Base-by-base conservation (phyloP, 371 early-diverging fungal species). In the Mortierella sp. region DNA sequence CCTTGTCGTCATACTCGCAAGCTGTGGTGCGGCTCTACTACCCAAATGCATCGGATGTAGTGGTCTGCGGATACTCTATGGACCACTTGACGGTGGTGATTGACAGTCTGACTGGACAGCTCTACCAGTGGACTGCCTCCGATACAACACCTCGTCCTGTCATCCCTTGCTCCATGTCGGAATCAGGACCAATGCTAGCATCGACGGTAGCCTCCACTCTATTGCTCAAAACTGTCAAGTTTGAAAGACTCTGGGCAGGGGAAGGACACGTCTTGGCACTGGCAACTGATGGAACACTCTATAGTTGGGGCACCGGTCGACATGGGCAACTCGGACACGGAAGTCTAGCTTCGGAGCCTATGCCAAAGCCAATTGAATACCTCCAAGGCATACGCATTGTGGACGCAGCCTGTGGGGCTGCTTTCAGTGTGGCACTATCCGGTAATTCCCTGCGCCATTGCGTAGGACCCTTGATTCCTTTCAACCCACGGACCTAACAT, bases 251-350 rank as follows among this genome's bases (percentile, higher is more conserved):
- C 2, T 76, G 77, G 77, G 65, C 77, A 3, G 77, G 77, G 10
- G 77, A 76, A 31, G 63, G 63, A 1, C 79, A 78, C 31, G 40
- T 78, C 7, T 25, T 78, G 8, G 67, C 78, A 6, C 39, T 78
- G 3, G 58, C 55, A 3, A 3, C 16, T 6, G 50, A 67, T 40
- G 68, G 73, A 5, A 50, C 54, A 8, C 48, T 78, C 13, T 72
- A 67, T 37, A 72, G 73, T 31, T 78, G 79, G 79, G 79, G 79
- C 2, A 63, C 73, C 14, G 66, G 68, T 0, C 54, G 79, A 46
- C 53, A 72, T 64, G 73, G 79, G 6, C 79, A 78, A 43, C 64
- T 78, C 13, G 79, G 79, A 8, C 68, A 78, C 45, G 79, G 79
- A 6, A 54, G 63, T 49, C 27, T 63, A 10, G 40, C 7, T 4